Conservation (phyloP, 192 early-diverging fungal species). For the Fimicolochytrium jonesii region DNA sequence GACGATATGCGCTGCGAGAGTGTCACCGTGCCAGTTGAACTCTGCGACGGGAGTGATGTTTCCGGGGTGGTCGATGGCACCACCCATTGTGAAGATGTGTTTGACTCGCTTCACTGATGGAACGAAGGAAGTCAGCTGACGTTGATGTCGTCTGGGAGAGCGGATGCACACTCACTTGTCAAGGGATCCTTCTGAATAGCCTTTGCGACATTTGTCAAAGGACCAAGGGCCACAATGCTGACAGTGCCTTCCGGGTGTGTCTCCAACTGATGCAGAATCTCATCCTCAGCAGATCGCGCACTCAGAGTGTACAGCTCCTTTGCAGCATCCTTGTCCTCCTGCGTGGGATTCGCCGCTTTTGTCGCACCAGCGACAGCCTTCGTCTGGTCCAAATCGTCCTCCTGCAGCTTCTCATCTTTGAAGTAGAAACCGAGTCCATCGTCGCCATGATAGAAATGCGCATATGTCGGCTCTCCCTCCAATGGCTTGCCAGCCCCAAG, state of each 20-base stretch:
- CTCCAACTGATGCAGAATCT: slow-evolving; percentile 20
- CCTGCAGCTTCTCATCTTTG: neutral
- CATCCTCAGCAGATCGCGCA: slow-evolving; percentile 15
- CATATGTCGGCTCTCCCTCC: slow-evolving; percentile 20
- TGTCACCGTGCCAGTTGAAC: slow-evolving; percentile 28
- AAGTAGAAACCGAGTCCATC: slow-evolving; percentile 24
- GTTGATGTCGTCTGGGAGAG: neutral
- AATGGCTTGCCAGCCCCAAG: slow-evolving; percentile 12
- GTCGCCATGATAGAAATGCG: slow-evolving; percentile 18
- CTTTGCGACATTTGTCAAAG: slow-evolving; percentile 16
- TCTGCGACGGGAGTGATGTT: slow-evolving; percentile 25
- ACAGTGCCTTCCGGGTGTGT: slow-evolving; percentile 14
- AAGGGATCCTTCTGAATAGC: slow-evolving; percentile 19
- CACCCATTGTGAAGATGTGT: slow-evolving; percentile 20
- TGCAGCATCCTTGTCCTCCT: neutral
- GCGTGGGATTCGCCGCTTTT: neutral
- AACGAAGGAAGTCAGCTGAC: too few species aligned
- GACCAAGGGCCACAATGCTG: slow-evolving; percentile 16
- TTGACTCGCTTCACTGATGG: slow-evolving; percentile 8
- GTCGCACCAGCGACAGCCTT: neutral
- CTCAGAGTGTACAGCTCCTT: slow-evolving; percentile 19
- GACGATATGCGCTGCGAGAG: slow-evolving; percentile 17
- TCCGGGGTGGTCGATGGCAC: slow-evolving; percentile 23
- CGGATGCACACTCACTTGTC: neutral
- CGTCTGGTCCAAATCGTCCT: too few species aligned